Evolutionary conservation across 2,329 filamentous ascomycete genomes (phyloP).

Genomic region (Ciborinia camelliae): DNA sequence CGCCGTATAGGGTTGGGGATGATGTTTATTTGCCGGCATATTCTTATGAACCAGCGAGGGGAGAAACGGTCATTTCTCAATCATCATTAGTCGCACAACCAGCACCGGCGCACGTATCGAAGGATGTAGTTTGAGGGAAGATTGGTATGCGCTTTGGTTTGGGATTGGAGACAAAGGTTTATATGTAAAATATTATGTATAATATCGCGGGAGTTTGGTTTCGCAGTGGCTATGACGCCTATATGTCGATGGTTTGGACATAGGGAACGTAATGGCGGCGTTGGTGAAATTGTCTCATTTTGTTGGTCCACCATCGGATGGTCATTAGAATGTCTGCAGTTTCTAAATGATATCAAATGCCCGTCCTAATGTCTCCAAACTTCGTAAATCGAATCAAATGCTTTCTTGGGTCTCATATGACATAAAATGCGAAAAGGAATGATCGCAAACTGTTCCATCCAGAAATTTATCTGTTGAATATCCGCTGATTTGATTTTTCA

Average conservation of each 20-base stretch:
- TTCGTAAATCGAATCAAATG: not conserved
- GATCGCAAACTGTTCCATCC: not conserved
- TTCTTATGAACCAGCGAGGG: not conserved
- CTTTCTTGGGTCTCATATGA: not conserved
- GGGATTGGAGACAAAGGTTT: not conserved
- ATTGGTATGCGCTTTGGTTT: not conserved
- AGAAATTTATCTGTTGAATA: too few relatives aligned
- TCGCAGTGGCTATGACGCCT: not conserved
- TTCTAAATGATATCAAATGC: not conserved
- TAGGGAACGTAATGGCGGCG: not conserved
- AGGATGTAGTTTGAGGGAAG: not conserved
- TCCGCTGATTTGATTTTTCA: slow-evolving; percentile 45
- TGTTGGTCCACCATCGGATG: not conserved
- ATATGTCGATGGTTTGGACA: not conserved
- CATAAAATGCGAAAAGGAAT: not conserved
- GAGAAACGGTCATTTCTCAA: not conserved
- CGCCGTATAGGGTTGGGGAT: not conserved
- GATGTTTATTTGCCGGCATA: not conserved
- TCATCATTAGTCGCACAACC: not conserved
- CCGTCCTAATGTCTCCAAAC: not conserved
- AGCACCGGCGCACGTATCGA: not conserved
- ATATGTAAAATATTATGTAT: not conserved
- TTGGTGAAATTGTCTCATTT: not conserved
- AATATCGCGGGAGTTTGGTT: not conserved
- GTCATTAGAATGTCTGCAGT: not conserved